These are phyloP conservation scores for Naganishia vishniacii DNA, from an alignment of 768 basidiomycete genomes.

Conservation along the genomic window DNA sequence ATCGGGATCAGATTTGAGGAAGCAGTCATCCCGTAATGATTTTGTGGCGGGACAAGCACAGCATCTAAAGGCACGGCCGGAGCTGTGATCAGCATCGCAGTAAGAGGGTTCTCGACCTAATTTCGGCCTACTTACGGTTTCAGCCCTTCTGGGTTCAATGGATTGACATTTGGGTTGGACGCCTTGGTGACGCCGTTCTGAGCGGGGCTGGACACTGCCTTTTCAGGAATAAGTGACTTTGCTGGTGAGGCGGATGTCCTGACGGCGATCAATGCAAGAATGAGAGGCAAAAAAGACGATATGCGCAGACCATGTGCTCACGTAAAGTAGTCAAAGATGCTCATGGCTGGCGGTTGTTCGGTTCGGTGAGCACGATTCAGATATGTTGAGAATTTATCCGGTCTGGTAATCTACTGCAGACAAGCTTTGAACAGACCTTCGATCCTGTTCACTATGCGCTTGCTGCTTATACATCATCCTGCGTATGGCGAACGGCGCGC, in stretches of 20 bases:
- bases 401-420: too few species aligned
- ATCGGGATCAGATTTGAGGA: conserved; percentile 59
- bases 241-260: not conserved
- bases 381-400: too few species aligned
- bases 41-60: conserved; percentile 25
- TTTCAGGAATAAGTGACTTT: not conserved
- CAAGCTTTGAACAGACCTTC: too few species aligned
- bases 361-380: too few species aligned
- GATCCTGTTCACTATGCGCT: too few species aligned
- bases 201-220: not conserved
- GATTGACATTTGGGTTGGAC: conserved; percentile 54
- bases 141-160: conserved; percentile 84
- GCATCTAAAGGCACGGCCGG: conserved; percentile 3
- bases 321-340: conserved; percentile 18
- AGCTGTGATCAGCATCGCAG: not conserved
- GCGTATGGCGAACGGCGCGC: not conserved
- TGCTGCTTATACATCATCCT: not conserved
- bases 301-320: not conserved
- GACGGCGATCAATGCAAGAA: not conserved
- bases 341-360: not conserved
- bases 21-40: conserved; percentile 77
- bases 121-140: conserved; percentile 97
- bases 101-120: conserved; percentile 25
- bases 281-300: not conserved
- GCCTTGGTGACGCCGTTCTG: conserved; percentile 2